Conservation (phyloP, 2,329 filamentous ascomycete genomes). For the Orbilia ellipsospora region DNA sequence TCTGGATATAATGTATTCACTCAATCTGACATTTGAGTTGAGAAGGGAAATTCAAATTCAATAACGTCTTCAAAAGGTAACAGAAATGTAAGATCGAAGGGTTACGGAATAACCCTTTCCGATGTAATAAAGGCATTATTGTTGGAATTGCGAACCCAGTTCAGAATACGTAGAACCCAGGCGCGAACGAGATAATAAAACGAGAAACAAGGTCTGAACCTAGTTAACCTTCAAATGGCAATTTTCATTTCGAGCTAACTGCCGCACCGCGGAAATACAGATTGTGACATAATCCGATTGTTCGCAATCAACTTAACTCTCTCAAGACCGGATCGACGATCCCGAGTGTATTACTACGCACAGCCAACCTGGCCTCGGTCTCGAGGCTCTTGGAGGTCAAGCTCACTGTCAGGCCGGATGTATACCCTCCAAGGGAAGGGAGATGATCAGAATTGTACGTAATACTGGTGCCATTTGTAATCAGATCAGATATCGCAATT, state of each 20-base stretch:
- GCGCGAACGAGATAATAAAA: too few species aligned
- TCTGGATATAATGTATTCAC: too few species aligned
- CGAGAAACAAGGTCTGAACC: background rate
- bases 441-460: constrained; percentile 25
- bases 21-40: too few species aligned
- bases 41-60: too few species aligned
- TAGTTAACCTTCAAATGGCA: background rate
- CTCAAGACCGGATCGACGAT: constrained; percentile 13
- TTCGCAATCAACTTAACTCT: constrained; percentile 15
- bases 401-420: too few species aligned
- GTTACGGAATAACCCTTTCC: too few species aligned
- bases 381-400: background rate
- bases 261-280: constrained; percentile 19
- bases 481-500: constrained; percentile 16
- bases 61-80: too few species aligned
- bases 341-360: background rate
- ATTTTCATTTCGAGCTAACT: background rate
- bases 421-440: too few species aligned
- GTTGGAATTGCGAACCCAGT: too few species aligned
- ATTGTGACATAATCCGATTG: constrained; percentile 23
- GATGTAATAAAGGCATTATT: too few species aligned
- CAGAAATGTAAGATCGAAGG: too few species aligned
- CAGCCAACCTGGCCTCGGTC: background rate
- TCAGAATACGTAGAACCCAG: too few species aligned
- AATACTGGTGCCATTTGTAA: constrained; percentile 38